Conservation (phyloP, 768 basidiomycete genomes). For the Austroboletus festivus region DNA sequence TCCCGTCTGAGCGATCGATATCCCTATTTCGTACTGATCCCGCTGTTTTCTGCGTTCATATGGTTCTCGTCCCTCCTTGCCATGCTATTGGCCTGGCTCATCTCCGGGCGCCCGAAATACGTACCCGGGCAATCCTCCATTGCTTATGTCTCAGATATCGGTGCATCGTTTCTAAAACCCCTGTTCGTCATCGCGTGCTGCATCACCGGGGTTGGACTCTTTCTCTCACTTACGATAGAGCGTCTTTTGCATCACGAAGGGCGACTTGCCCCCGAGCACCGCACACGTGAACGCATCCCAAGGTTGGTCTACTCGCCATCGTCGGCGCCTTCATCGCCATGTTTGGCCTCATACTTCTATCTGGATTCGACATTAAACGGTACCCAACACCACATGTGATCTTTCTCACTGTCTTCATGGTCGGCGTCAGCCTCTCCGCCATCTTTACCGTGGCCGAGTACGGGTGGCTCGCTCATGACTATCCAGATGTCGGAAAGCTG, state of each 20-base stretch:
- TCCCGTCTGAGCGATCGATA: slow-evolving; percentile 27
- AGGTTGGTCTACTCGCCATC: slow-evolving; percentile 58
- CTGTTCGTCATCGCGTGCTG: slow-evolving; percentile 66
- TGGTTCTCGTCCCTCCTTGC: slow-evolving; percentile 73
- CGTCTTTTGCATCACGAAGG: slow-evolving; percentile 64
- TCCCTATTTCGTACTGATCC: slow-evolving; percentile 66
- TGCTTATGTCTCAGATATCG: slow-evolving; percentile 77
- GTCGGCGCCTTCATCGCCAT: slow-evolving; percentile 61
- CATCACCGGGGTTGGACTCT: slow-evolving; percentile 60
- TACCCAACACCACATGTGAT: slow-evolving; percentile 48
- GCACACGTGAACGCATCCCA: slow-evolving; percentile 50
- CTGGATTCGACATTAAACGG: slow-evolving; percentile 66
- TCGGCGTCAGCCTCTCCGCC: slow-evolving; percentile 68
- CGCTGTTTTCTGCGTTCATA: slow-evolving; percentile 53
- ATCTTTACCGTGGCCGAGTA: slow-evolving; percentile 75
- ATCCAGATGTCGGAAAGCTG: slow-evolving; percentile 41
- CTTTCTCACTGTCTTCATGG: slow-evolving; percentile 70
- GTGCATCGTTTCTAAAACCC: slow-evolving; percentile 71
- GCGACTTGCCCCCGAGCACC: slow-evolving; percentile 61
- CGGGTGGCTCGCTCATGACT: slow-evolving; percentile 62
- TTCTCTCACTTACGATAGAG: slow-evolving; percentile 58
- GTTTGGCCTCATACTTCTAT: slow-evolving; percentile 61
- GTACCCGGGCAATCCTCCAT: slow-evolving; percentile 53
- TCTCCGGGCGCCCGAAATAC: slow-evolving; percentile 50
- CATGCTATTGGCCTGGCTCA: slow-evolving; percentile 71